phyloP scores from a whole-genome alignment of 306 rosid species.

The Heteromeles arbutifolia region DNA sequence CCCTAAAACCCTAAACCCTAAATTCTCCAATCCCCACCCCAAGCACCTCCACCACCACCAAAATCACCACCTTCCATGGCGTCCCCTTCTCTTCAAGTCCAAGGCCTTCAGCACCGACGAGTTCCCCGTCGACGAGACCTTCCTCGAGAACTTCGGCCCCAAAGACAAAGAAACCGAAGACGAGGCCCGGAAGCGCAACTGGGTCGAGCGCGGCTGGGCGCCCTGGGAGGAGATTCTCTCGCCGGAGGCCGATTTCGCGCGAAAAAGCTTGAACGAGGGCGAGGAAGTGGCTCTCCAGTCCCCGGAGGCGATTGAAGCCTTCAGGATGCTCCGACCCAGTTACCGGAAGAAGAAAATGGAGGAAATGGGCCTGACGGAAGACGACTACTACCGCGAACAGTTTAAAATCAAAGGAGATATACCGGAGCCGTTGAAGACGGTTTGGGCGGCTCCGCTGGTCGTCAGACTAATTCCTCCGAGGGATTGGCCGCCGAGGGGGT shows the following conservation, averaged over 20 bases:
- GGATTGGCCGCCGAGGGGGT: conserved; percentile 95
- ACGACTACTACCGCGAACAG: conserved; percentile 53
- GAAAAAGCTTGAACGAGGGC: conserved; percentile 80
- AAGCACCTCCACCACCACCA: not conserved
- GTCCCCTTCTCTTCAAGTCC: conserved; percentile 17
- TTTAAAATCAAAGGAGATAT: conserved; percentile 72
- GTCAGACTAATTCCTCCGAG: conserved; percentile 66
- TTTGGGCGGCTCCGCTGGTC: conserved; percentile 62
- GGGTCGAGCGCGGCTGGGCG: conserved; percentile 97
- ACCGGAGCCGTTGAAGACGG: conserved; percentile 62
- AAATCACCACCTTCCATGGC: conserved; percentile 19
- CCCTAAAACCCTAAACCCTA: conserved; percentile 61
- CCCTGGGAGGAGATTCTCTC: conserved; percentile 94
- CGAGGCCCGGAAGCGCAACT: conserved; percentile 75
- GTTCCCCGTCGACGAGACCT: conserved; percentile 88
- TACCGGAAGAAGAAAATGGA: conserved; percentile 70
- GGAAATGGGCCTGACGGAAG: conserved; percentile 84
- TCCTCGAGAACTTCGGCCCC: conserved; percentile 48
- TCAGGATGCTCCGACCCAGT: conserved; percentile 68
- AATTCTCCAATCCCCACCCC: conserved; percentile 1
- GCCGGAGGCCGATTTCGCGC: conserved; percentile 85
- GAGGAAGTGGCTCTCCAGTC: conserved; percentile 78
- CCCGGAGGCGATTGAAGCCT: conserved; percentile 89
- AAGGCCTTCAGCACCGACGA: conserved; percentile 69
- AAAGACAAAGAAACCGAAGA: conserved; percentile 75